Evolutionary conservation across 148 eudicot genomes (phyloP).

Genomic region (Camellia lanceoleosa): DNA sequence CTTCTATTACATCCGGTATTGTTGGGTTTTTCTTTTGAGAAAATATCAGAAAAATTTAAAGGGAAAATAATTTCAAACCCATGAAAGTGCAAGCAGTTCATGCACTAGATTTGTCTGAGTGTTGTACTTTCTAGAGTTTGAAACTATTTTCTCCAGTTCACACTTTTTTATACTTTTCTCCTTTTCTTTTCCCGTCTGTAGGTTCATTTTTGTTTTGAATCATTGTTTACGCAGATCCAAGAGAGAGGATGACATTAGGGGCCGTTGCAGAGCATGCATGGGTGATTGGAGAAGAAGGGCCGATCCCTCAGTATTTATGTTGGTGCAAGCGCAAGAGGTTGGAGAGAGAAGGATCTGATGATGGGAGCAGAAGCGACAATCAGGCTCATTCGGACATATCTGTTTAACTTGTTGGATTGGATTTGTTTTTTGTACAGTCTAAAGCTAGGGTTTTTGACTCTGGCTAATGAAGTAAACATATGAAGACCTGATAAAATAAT

Average conservation of each 20-base stretch:
- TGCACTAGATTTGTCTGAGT: too few relatives aligned
- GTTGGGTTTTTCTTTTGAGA: not conserved
- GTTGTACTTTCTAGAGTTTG: too few relatives aligned
- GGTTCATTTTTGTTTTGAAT: not conserved
- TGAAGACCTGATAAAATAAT: not conserved
- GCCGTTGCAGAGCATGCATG: slow-evolving; percentile 71
- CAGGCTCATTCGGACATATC: slow-evolving; percentile 3
- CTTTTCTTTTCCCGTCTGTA: not conserved
- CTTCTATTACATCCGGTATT: not conserved
- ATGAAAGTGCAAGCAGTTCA: too few relatives aligned
- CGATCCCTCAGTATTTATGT: slow-evolving; percentile 67
- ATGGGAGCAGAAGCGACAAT: slow-evolving; percentile 23
- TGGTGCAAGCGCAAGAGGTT: slow-evolving; percentile 67
- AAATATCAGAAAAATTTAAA: too few relatives aligned
- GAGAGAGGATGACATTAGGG: slow-evolving; percentile 60
- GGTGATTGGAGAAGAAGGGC: slow-evolving; percentile 78
- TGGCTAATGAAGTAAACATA: not conserved
- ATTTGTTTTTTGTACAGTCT: slow-evolving; percentile 15
- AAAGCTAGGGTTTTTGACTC: not conserved
- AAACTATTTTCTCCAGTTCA: too few relatives aligned
- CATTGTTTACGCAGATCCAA: slow-evolving; percentile 56
- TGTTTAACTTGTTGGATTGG: slow-evolving; percentile 9
- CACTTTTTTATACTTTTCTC: not conserved
- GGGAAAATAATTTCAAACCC: too few relatives aligned
- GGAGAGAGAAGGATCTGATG: slow-evolving; percentile 25